Conservation (phyloP, 208 protist genomes). For the Trypanosoma congolense region DNA sequence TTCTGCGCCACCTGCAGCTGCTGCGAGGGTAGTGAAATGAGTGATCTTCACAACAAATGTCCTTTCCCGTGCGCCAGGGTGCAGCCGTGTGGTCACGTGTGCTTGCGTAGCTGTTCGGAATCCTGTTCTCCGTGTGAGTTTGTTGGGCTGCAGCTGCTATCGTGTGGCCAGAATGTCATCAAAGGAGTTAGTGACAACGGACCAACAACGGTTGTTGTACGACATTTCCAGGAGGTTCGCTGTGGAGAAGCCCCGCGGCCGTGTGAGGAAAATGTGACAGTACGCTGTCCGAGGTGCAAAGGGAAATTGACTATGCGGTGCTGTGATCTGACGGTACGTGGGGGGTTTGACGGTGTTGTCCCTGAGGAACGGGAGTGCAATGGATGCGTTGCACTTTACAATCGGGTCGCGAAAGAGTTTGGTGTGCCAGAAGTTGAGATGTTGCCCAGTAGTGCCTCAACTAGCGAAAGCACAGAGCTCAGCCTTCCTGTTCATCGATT, state of each 20-base stretch:
- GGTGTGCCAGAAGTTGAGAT: constrained; percentile 33
- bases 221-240: constrained; percentile 62
- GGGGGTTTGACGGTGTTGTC: constrained; percentile 11
- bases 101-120: constrained; percentile 59
- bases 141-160: constrained; percentile 52
- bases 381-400: constrained; percentile 75
- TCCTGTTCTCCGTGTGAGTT: constrained; percentile 67
- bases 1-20: background rate
- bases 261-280: constrained; percentile 48
- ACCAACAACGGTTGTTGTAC: constrained; percentile 42
- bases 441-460: background rate
- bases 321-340: constrained; percentile 33
- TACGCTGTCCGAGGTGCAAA: constrained; percentile 70
- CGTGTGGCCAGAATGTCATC: constrained; percentile 80
- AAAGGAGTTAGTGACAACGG: constrained; percentile 46
- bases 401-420: constrained; percentile 62
- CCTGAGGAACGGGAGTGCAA: constrained; percentile 53
- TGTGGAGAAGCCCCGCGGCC: constrained; percentile 48
- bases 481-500: constrained; percentile 43
- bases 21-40: background rate
- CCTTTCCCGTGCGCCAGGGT: constrained; percentile 64
- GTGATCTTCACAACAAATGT: constrained; percentile 41
- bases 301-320: constrained; percentile 48
- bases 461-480: constrained; percentile 5
- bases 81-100: constrained; percentile 70